Evolutionary conservation across 768 basidiomycete genomes (phyloP).

Genomic region (Xerocomellus chrysenteron): DNA sequence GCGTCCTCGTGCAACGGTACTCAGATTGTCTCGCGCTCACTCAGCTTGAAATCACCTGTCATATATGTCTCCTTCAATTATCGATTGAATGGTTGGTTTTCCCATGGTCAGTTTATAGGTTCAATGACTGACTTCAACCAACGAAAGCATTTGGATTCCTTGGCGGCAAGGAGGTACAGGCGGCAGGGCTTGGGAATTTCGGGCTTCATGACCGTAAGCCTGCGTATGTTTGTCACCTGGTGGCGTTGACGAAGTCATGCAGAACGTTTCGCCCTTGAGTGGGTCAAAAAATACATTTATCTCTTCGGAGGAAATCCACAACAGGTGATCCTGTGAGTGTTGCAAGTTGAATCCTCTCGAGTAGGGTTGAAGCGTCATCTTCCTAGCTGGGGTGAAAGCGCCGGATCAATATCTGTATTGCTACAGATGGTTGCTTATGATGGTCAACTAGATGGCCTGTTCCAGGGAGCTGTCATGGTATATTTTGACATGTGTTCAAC

Average conservation of each 20-base stretch:
- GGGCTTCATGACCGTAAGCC: constrained; percentile 34
- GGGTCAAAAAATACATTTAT: neutral
- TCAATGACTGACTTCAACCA: neutral
- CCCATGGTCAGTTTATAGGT: neutral
- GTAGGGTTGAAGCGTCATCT: neutral
- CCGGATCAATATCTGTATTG: neutral
- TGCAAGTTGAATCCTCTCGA: neutral
- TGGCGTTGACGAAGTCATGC: neutral
- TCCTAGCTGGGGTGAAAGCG: neutral
- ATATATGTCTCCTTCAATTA: neutral
- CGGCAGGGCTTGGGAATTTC: neutral
- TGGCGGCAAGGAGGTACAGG: constrained; percentile 15
- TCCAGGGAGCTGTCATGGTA: constrained; percentile 21
- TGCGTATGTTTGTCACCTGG: neutral
- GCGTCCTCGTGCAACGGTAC: constrained; percentile 15
- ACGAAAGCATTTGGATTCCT: constrained; percentile 30
- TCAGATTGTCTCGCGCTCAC: constrained; percentile 19
- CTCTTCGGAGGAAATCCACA: neutral
- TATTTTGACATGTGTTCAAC: too few species aligned
- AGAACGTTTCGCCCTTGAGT: constrained; percentile 2
- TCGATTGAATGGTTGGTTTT: constrained; percentile 15
- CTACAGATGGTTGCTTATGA: constrained; percentile 4
- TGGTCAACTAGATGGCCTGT: constrained; percentile 15
- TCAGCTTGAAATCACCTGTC: neutral
- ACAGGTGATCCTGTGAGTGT: constrained; percentile 15